Conservation (phyloP, 257 asterid species). For the Capsicum chinense region DNA sequence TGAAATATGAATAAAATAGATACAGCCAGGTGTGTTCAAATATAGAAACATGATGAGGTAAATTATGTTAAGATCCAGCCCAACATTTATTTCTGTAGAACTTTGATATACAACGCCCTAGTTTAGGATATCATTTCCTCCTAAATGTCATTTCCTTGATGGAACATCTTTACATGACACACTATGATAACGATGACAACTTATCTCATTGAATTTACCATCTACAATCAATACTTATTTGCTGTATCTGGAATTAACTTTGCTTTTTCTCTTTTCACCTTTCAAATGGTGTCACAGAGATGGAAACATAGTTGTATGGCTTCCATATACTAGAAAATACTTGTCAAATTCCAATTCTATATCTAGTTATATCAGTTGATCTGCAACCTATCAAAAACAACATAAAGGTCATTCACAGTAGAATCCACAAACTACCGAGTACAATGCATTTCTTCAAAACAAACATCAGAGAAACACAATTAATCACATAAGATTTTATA, state of each 20-base stretch:
- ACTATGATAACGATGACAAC: slow-evolving; percentile 66
- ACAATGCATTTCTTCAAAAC: background rate
- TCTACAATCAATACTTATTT: slow-evolving; percentile 39
- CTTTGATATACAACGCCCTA: slow-evolving; percentile 79
- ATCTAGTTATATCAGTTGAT: slow-evolving; percentile 55
- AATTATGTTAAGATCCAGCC: too few relatives aligned
- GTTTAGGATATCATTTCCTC: slow-evolving; percentile 49
- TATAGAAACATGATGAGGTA: too few relatives aligned
- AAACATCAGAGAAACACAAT: background rate
- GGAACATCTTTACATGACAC: slow-evolving; percentile 70
- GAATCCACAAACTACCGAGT: background rate
- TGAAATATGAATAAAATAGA: too few relatives aligned
- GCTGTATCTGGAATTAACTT: slow-evolving; percentile 45
- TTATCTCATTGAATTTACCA: slow-evolving; percentile 55
- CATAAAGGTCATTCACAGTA: slow-evolving; percentile 28
- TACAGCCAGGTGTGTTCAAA: too few relatives aligned
- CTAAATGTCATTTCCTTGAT: slow-evolving; percentile 44
- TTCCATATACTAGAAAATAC: slow-evolving; percentile 78
- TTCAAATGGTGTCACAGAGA: slow-evolving; percentile 52
- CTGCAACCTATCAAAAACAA: slow-evolving; percentile 42
- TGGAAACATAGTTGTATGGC: slow-evolving; percentile 93
- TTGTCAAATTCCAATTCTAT: slow-evolving; percentile 73
- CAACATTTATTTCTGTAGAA: slow-evolving; percentile 48
- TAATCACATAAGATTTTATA: slow-evolving; percentile 6
- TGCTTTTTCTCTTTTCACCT: slow-evolving; percentile 54